These are phyloP conservation scores for Alternaria ethzedia DNA, from an alignment of 2,329 filamentous ascomycete genomes.

Conservation along the genomic window DNA sequence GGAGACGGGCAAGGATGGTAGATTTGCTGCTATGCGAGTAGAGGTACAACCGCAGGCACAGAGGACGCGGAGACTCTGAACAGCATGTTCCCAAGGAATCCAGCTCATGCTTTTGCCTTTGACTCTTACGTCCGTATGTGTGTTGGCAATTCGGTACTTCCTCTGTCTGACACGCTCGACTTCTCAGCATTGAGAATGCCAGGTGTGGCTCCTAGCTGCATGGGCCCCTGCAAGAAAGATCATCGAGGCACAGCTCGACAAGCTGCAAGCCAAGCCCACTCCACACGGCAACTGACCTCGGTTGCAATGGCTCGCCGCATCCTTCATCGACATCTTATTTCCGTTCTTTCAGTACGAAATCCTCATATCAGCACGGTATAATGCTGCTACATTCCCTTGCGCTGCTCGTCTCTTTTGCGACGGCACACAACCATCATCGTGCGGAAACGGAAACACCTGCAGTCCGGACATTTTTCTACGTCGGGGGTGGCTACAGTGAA, in stretches of 20 bases:
- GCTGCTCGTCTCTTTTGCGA: not conserved
- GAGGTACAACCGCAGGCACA: slow-evolving; percentile 11
- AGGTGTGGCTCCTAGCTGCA: not conserved
- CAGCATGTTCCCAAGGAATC: not conserved
- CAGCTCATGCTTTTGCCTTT: not conserved
- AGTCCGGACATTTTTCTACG: slow-evolving; percentile 23
- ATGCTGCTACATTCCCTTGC: not conserved
- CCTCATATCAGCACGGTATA: not conserved
- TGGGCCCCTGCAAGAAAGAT: not conserved
- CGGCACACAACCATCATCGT: not conserved
- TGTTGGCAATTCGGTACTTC: not conserved
- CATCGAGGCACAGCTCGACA: not conserved
- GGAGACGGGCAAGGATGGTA: slow-evolving; percentile 4
- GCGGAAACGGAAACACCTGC: slow-evolving; percentile 1
- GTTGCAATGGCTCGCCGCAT: not conserved
- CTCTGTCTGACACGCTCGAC: not conserved
- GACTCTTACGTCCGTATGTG: not conserved
- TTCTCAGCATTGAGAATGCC: not conserved
- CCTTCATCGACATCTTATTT: not conserved
- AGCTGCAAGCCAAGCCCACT: not conserved
- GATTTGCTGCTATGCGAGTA: slow-evolving; percentile 6
- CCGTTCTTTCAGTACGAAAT: not conserved
- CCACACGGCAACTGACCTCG: not conserved
- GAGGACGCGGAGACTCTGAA: not conserved
- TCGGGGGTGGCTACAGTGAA: slow-evolving; percentile 23